Evolutionary conservation across 1,284 basidiomycete genomes (phyloP).

Genomic region (Prillingera fragicola): DNA sequence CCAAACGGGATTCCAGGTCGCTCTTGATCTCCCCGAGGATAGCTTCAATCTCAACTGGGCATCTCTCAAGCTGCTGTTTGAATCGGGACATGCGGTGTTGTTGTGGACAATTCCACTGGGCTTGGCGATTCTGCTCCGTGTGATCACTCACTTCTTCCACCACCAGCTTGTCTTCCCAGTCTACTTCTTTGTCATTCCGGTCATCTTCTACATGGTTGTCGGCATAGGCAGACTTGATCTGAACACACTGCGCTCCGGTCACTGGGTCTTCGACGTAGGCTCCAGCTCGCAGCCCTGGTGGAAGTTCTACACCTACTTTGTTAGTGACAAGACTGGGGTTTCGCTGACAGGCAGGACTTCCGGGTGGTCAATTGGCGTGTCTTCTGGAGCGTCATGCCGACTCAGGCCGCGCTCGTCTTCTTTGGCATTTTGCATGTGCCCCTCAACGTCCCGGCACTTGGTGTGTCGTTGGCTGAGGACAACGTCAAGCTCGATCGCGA

Average conservation of each 20-base stretch:
- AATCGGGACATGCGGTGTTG: slow-evolving; percentile 57
- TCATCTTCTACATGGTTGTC: slow-evolving; percentile 76
- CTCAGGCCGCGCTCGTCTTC: slow-evolving; percentile 44
- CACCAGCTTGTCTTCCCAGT: slow-evolving; percentile 89
- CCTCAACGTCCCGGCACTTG: slow-evolving; percentile 85
- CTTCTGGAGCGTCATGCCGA: slow-evolving; percentile 68
- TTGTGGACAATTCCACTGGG: slow-evolving; percentile 72
- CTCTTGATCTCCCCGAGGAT: slow-evolving; percentile 75
- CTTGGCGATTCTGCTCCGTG: slow-evolving; percentile 70
- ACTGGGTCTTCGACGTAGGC: slow-evolving; percentile 88
- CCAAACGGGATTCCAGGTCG: slow-evolving; percentile 79
- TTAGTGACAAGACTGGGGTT: slow-evolving; percentile 43
- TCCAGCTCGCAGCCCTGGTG: slow-evolving; percentile 66
- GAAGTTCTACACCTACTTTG: slow-evolving; percentile 70
- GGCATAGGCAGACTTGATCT: slow-evolving; percentile 62
- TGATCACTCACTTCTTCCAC: slow-evolving; percentile 73
- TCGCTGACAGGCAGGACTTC: slow-evolving; percentile 52
- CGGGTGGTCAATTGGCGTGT: slow-evolving; percentile 58
- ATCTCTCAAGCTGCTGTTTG: slow-evolving; percentile 58
- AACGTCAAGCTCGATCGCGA: slow-evolving; percentile 90
- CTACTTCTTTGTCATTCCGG: slow-evolving; percentile 80
- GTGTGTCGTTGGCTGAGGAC: slow-evolving; percentile 85
- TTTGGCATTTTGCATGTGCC: slow-evolving; percentile 81
- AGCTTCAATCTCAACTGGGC: slow-evolving; percentile 63
- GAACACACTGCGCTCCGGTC: slow-evolving; percentile 56